Base-by-base conservation (phyloP, 768 basidiomycete species). In the Russula sp. region DNA sequence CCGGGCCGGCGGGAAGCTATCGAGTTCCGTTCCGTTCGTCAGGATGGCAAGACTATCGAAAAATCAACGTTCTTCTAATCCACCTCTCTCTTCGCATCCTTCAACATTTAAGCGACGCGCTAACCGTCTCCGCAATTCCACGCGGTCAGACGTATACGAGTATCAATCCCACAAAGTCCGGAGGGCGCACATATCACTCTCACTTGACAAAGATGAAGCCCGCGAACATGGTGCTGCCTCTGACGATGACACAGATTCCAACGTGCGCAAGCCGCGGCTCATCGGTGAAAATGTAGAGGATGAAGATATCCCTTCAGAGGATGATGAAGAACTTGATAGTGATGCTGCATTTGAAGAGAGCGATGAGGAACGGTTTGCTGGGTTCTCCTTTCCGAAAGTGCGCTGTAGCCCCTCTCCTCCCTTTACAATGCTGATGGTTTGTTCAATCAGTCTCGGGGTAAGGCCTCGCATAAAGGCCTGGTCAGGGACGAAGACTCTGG, bases 261-360 rank as follows among this genome's bases (percentile, higher is more conserved):
- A 71, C 14, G 70, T 71, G 40, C 51, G 68, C 64, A 67, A 67
- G 34, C 77, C 72, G 49, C 68, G 69, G 57, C 55, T 61, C 57
- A 80, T 91, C 67, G 85, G 70, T 42, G 69, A 74, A 65, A 72
- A 71, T 52, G 76, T 71, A 18, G 75, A 73, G 14, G 66, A 71
- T 8, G 74, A 71, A 14, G 67, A 71, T 52, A 63, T 75, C 3
- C 67, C 79, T 38, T 84, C 82, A 65, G 84, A 76, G 1, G 89
- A 94, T 67, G 92, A 94, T 71, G 91, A 94, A 71, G 91, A 94
- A 65, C 83, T 94, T 51, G 89, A 92, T 64, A 89, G 86, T 66
- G 93, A 94, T 70, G 86, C 80, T 66, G 92, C 90, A 1, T 90
- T 92, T 64, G 89, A 91, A 65, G 88, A 90, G 72, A 85, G 83